Conservation (phyloP, 2,329 filamentous ascomycete species). For the Sodiomyces alkalinus region DNA sequence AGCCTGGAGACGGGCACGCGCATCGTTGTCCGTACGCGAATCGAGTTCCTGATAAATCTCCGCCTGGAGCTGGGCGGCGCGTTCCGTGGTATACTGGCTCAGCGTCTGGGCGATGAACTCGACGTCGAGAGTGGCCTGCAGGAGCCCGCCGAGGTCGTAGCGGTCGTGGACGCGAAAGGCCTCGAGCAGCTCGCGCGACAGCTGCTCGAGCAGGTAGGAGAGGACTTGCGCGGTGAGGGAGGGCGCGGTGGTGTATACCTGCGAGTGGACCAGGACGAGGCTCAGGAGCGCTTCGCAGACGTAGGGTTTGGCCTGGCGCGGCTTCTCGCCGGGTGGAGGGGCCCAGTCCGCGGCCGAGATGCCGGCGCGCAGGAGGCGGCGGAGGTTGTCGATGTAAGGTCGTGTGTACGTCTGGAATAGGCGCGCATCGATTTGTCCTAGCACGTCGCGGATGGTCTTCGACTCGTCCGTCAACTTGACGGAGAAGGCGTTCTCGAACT, state of each 20-base stretch:
- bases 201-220: conserved; percentile 72
- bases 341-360: conserved; percentile 60
- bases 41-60: conserved; percentile 89
- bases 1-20: conserved; percentile 62
- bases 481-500: conserved; percentile 88
- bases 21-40: conserved; percentile 74
- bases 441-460: conserved; percentile 79
- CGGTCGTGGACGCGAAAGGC: conserved; percentile 54
- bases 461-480: conserved; percentile 89
- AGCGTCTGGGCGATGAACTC: conserved; percentile 95
- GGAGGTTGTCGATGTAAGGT: conserved; percentile 54
- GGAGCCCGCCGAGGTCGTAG: conserved; percentile 68
- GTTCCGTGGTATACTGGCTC: conserved; percentile 74
- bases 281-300: conserved; percentile 75
- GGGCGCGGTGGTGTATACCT: conserved; percentile 66
- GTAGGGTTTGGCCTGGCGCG: conserved; percentile 69
- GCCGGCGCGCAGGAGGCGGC: conserved; percentile 55
- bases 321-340: conserved; percentile 38
- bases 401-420: conserved; percentile 88
- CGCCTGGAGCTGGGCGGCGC: conserved; percentile 66
- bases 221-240: conserved; percentile 69
- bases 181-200: conserved; percentile 64
- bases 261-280: conserved; percentile 82
- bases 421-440: conserved; percentile 76
- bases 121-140: conserved; percentile 94